A percentile compares a stretch with the other conserved stretches of the same genome.
Evolutionary conservation across 352 stramenopile species (phyloP).

Genomic region (Saprolegnia parasitica): DNA sequence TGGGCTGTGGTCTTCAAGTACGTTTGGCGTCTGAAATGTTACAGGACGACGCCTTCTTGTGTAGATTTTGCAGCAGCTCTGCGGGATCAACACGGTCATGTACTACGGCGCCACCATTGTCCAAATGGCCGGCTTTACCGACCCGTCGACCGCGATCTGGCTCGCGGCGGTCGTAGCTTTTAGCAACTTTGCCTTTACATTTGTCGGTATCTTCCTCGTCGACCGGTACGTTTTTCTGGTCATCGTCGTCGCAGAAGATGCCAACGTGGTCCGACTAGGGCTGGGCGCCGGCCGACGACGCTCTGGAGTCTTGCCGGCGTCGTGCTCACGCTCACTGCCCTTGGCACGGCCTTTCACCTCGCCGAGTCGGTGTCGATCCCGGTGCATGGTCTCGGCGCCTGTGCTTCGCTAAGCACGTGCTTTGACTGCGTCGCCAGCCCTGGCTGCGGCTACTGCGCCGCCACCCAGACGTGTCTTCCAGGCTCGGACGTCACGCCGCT

Average conservation of each 20-base stretch:
- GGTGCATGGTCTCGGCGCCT: not conserved
- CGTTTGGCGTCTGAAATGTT: not conserved
- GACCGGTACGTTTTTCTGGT: conserved; percentile 20
- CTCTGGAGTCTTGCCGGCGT: conserved; percentile 20
- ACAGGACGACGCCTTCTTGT: not conserved
- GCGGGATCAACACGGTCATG: conserved; percentile 31
- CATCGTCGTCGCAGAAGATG: not conserved
- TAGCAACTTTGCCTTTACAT: conserved; percentile 29
- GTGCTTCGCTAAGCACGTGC: not conserved
- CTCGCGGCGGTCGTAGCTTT: conserved; percentile 26
- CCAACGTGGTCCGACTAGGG: not conserved
- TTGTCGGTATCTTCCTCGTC: conserved; percentile 26
- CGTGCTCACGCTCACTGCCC: conserved; percentile 1
- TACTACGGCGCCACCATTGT: conserved; percentile 30
- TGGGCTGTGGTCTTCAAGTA: conserved; percentile 27
- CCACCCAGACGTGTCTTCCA: not conserved
- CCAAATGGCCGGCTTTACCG: conserved; percentile 28
- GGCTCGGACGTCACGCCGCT: conserved; percentile 1
- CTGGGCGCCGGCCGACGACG: conserved; percentile 14
- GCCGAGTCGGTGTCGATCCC: not conserved
- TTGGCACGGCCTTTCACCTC: conserved; percentile 15
- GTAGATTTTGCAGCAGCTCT: conserved; percentile 27
- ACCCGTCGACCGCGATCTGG: conserved; percentile 29
- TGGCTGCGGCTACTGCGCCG: conserved; percentile 19
- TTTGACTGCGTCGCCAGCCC: conserved; percentile 24